Conservation (phyloP, 805 yeast species). For the Myxozyma sirexii region DNA sequence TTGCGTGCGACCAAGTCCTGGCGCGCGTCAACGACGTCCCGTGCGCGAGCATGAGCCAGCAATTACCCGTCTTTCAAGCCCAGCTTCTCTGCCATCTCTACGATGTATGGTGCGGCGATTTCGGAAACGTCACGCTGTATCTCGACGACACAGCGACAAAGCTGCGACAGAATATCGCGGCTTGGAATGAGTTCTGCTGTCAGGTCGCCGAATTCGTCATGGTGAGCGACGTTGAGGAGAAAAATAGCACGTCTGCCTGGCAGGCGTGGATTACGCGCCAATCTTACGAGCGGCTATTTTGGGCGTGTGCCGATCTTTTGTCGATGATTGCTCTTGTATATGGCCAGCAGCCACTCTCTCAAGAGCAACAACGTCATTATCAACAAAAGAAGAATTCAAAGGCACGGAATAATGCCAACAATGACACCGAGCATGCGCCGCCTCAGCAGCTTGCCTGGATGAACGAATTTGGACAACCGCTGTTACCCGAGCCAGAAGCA, state of each 20-base stretch:
- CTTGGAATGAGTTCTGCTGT: slow-evolving; percentile 1
- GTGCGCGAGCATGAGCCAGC: not conserved
- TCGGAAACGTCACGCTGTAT: not conserved
- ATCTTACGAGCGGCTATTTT: slow-evolving; percentile 1
- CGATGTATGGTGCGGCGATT: slow-evolving; percentile 5
- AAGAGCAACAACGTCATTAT: not conserved
- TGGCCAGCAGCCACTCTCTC: slow-evolving; percentile 1
- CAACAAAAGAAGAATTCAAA: slow-evolving; percentile 1
- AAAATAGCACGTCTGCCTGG: not conserved
- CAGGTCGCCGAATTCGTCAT: slow-evolving; percentile 1
- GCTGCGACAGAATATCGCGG: slow-evolving; percentile 2
- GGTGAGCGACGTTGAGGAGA: not conserved
- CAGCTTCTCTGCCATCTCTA: not conserved
- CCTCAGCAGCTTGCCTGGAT: not conserved
- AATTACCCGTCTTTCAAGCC: not conserved
- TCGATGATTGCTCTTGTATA: slow-evolving; percentile 1
- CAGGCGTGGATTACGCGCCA: not conserved
- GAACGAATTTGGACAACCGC: slow-evolving; percentile 6
- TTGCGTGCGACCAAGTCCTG: not conserved
- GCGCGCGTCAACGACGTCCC: not conserved
- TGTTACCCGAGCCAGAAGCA: not conserved
- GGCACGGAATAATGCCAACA: not conserved
- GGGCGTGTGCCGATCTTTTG: slow-evolving; percentile 6
- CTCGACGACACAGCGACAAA: slow-evolving; percentile 1
- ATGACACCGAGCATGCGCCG: not conserved